Evolutionary conservation across 2,329 filamentous ascomycete genomes (phyloP).

Genomic region (Paraphaeosphaeria minitans): DNA sequence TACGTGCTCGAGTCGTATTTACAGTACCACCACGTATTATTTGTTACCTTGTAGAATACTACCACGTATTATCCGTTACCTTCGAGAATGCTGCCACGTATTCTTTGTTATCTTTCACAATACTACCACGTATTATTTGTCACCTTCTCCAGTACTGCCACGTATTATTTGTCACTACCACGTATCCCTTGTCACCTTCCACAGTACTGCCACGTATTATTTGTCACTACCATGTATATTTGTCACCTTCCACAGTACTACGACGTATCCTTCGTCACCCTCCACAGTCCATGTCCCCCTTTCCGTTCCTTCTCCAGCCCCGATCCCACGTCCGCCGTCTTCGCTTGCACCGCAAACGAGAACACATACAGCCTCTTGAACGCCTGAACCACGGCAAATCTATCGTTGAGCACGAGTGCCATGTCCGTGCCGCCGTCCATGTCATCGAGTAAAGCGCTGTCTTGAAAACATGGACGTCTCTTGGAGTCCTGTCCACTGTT

Average conservation of each 20-base stretch:
- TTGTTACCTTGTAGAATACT: too few relatives aligned
- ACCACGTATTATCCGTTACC: not conserved
- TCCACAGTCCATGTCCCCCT: not conserved
- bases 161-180: not conserved
- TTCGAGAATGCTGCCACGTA: too few relatives aligned
- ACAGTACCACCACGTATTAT: too few relatives aligned
- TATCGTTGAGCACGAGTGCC: slow-evolving; percentile 10
- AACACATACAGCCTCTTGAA: slow-evolving; percentile 6
- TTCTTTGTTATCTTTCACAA: not conserved
- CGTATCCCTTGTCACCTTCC: too few relatives aligned
- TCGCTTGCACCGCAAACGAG: not conserved
- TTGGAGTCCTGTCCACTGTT: not conserved
- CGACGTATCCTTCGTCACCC: not conserved
- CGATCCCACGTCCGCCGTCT: not conserved
- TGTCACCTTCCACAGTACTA: too few relatives aligned
- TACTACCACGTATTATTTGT: too few relatives aligned
- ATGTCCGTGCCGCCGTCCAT: not conserved
- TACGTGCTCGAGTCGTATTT: too few relatives aligned
- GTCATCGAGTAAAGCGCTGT: not conserved
- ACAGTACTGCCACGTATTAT: too few relatives aligned
- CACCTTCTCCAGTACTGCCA: too few relatives aligned
- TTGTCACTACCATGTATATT: too few relatives aligned
- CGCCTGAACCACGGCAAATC: slow-evolving; percentile 1
- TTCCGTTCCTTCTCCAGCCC: not conserved
- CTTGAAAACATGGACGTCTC: not conserved